Conservation (phyloP, 306 rosid species). For the Malus fusca region DNA sequence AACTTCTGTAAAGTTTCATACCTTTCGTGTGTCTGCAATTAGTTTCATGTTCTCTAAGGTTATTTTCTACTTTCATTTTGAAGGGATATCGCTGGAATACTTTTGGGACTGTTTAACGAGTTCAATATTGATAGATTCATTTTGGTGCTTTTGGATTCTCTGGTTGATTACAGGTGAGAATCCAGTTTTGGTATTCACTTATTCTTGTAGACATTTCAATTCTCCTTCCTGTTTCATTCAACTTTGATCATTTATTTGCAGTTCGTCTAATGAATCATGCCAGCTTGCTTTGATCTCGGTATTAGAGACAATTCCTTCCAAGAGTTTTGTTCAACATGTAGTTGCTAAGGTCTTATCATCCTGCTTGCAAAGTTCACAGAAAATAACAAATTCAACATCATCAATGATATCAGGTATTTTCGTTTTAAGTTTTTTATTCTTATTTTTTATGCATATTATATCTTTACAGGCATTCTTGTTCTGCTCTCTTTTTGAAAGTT, state of each 20-base stretch:
- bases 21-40: not conserved
- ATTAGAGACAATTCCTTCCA: slow-evolving; percentile 53
- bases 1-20: slow-evolving; percentile 5
- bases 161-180: slow-evolving; percentile 68
- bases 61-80: slow-evolving; percentile 14
- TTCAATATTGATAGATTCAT: slow-evolving; percentile 74
- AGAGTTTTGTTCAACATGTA: slow-evolving; percentile 41
- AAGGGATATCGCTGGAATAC: slow-evolving; percentile 59
- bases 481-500: not conserved
- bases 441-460: not conserved
- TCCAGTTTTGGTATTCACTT: not conserved
- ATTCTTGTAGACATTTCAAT: slow-evolving; percentile 1
- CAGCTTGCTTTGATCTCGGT: slow-evolving; percentile 56
- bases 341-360: slow-evolving; percentile 51
- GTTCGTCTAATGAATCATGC: slow-evolving; percentile 56
- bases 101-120: slow-evolving; percentile 55
- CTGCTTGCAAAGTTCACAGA: slow-evolving; percentile 53
- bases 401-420: slow-evolving; percentile 50
- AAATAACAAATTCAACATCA: slow-evolving; percentile 31
- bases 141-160: slow-evolving; percentile 59
- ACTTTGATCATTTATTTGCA: slow-evolving; percentile 36
- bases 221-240: slow-evolving; percentile 3
- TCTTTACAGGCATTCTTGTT: not conserved
- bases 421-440: not conserved
- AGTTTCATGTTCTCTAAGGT: slow-evolving; percentile 10